Evolutionary conservation across 2,329 filamentous ascomycete genomes (phyloP).

Genomic region (Helicocarpus griseus): DNA sequence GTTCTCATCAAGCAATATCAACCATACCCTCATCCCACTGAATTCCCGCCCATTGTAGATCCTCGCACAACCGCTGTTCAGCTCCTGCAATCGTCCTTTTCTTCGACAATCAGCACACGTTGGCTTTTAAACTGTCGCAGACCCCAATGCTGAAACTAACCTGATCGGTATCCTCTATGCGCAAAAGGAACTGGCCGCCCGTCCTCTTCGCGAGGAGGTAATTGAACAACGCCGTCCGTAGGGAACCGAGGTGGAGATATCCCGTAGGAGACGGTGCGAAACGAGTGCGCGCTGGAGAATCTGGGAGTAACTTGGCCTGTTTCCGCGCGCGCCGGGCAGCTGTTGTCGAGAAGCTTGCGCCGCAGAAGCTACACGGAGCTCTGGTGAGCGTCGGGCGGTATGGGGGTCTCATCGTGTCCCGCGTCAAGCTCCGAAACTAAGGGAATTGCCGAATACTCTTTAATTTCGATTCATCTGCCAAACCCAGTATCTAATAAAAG

Average conservation of each 20-base stretch:
- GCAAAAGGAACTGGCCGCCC: slow-evolving; percentile 77
- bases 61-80: slow-evolving; percentile 64
- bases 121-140: not conserved
- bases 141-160: slow-evolving; percentile 36
- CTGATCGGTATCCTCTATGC: slow-evolving; percentile 93
- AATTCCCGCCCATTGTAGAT: slow-evolving; percentile 80
- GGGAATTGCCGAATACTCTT: not conserved
- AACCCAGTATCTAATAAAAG: not conserved
- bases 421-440: not conserved
- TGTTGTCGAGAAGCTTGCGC: slow-evolving; percentile 23
- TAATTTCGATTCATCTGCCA: not conserved
- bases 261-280: slow-evolving; percentile 96
- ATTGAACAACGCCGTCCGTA: slow-evolving; percentile 92
- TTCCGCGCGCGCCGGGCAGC: slow-evolving; percentile 17
- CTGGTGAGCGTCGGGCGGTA: slow-evolving; percentile 18
- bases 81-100: slow-evolving; percentile 73
- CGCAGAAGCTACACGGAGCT: slow-evolving; percentile 27
- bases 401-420: slow-evolving; percentile 21
- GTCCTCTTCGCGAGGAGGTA: slow-evolving; percentile 83
- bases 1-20: slow-evolving; percentile 1
- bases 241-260: slow-evolving; percentile 80
- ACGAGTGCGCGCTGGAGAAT: slow-evolving; percentile 60
- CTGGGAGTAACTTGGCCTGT: slow-evolving; percentile 32
- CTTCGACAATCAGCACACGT: slow-evolving; percentile 39
- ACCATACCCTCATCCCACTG: slow-evolving; percentile 78